Evolutionary conservation across 179 eudicot genomes (phyloP).

Genomic region (Silene coronaria): DNA sequence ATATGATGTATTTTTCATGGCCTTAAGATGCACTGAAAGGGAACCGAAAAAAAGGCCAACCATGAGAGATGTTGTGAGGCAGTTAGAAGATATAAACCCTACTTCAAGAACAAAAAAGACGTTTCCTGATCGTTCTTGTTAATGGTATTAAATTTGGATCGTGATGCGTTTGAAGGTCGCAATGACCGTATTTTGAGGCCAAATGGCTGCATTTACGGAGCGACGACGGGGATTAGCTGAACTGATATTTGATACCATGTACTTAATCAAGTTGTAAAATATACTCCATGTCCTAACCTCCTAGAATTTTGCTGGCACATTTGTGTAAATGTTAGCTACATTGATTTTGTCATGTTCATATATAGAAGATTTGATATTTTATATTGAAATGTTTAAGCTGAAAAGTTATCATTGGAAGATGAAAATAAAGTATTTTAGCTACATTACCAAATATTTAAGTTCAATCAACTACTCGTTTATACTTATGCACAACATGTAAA

Average conservation of each 20-base stretch:
- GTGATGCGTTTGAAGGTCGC: background rate
- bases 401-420: no score
- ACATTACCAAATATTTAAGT: no score
- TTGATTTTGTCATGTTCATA: background rate
- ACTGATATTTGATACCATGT: no score
- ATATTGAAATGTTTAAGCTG: background rate
- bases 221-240: no score
- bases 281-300: background rate
- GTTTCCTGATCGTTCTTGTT: background rate
- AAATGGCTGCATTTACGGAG: no score
- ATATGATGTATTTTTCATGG: constrained; percentile 41
- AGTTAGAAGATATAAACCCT: constrained; percentile 8
- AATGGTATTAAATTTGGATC: background rate
- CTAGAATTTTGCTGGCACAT: background rate
- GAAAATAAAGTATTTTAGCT: no score
- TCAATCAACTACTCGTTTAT: no score
- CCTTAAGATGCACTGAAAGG: constrained; percentile 48
- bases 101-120: constrained; percentile 8
- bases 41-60: constrained; percentile 10
- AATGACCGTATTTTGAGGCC: background rate
- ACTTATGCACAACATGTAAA: no score
- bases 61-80: constrained; percentile 15
- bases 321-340: background rate
- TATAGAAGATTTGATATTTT: background rate
- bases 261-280: background rate